phyloP scores from a whole-genome alignment of 2,329 filamentous ascomycete species.

The Coniosporium tulheliwenetii region DNA sequence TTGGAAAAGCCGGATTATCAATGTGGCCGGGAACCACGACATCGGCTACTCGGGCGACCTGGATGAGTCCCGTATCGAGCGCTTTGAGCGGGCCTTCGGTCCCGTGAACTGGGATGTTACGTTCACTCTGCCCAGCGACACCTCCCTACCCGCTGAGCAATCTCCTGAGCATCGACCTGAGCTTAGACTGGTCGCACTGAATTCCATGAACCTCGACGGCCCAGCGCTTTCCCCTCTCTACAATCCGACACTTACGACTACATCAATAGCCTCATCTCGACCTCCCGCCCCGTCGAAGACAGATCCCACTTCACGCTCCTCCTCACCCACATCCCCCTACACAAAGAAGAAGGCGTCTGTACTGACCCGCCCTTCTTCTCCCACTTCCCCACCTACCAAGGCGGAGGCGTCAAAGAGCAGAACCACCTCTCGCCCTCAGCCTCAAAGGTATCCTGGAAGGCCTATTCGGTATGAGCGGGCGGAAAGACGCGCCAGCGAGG shows the following conservation, averaged over 20 bases:
- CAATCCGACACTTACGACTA: slow-evolving; percentile 68
- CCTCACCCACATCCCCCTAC: slow-evolving; percentile 80
- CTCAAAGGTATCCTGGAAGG: slow-evolving; percentile 65
- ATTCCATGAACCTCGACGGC: slow-evolving; percentile 85
- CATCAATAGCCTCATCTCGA: slow-evolving; percentile 51
- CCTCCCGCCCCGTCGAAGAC: slow-evolving; percentile 44
- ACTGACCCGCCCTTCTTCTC: slow-evolving; percentile 71
- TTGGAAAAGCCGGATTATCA: slow-evolving; percentile 71
- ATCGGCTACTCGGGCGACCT: slow-evolving; percentile 92
- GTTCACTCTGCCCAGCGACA: slow-evolving; percentile 30
- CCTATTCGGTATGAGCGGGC: slow-evolving; percentile 61
- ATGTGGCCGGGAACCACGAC: slow-evolving; percentile 89
- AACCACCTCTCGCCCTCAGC: slow-evolving; percentile 68
- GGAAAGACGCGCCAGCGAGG: slow-evolving; percentile 38
- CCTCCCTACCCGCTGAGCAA: not conserved
- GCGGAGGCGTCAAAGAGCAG: slow-evolving; percentile 74
- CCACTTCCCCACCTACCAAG: slow-evolving; percentile 50
- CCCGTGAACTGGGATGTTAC: slow-evolving; percentile 80
- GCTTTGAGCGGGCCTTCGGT: slow-evolving; percentile 78
- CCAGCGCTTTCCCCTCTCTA: slow-evolving; percentile 53
- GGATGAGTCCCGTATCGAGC: slow-evolving; percentile 53
- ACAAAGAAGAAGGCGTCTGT: slow-evolving; percentile 71
- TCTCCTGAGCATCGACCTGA: not conserved
- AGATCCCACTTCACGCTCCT: slow-evolving; percentile 62
- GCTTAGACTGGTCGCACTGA: slow-evolving; percentile 71